Evolutionary conservation across 164 flowering plant species (phyloP).

Genomic region (Macadamia integrifolia): DNA sequence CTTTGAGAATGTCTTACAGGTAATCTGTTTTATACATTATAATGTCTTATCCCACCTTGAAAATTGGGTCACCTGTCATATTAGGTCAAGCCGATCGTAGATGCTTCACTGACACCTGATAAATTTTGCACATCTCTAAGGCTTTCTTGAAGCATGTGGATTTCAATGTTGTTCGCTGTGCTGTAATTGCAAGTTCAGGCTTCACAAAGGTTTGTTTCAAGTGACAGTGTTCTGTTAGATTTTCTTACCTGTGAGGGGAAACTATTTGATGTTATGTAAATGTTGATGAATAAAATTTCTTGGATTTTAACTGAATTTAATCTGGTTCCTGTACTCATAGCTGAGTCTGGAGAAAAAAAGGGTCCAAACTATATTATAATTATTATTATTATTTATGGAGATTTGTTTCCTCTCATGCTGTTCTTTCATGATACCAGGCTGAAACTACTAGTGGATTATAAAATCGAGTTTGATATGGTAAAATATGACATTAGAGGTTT

Average conservation of each 20-base stretch:
- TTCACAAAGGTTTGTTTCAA: slow-evolving; percentile 68
- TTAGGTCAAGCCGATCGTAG: not conserved
- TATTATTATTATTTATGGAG: not conserved
- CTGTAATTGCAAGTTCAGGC: slow-evolving; percentile 97
- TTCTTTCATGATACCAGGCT: not conserved
- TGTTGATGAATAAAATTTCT: not conserved
- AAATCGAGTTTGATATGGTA: no score
- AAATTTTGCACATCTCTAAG: slow-evolving; percentile 24
- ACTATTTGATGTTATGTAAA: not conserved
- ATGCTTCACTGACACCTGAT: slow-evolving; percentile 5
- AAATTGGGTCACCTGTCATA: not conserved
- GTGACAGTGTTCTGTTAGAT: not conserved
- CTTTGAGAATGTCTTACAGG: slow-evolving; percentile 84
- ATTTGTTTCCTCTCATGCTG: not conserved
- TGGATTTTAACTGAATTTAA: not conserved
- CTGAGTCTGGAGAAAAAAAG: no score
- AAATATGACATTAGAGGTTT: no score
- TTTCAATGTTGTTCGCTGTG: slow-evolving; percentile 89
- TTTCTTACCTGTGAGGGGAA: slow-evolving; percentile 1
- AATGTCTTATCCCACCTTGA: not conserved
- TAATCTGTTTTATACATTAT: slow-evolving; percentile 13
- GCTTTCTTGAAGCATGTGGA: slow-evolving; percentile 84
- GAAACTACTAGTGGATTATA: no score
- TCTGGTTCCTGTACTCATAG: no score
- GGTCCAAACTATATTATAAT: no score